Evolutionary conservation across 1,284 basidiomycete species (phyloP), one percentile per base, ranked within the genome.

Genomic region (Malassezia sp.): DNA sequence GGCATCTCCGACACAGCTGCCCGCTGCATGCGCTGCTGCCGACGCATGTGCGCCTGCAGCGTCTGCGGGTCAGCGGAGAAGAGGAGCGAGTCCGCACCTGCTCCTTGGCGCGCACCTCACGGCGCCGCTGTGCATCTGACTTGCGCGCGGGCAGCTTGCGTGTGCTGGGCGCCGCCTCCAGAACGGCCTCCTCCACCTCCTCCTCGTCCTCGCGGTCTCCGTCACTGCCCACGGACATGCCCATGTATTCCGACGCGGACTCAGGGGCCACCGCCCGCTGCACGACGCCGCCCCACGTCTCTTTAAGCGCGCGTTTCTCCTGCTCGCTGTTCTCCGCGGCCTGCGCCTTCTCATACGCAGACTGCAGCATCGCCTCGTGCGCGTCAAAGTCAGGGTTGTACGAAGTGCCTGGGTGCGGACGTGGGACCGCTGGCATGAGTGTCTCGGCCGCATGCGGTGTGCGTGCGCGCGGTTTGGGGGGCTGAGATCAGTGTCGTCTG

Each of bases 371-470:
- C 35, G 79, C 79, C 47, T 81, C 78, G 67, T 95, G 86, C 1
- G 82, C 79, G 8, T 78, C 76, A 12, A 78, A 79, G 0, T 81
- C 79, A 0, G 91, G 91, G 70, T 96, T 96, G 72, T 97, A 96
- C n/a, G 86, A 90, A 5, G 82, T 78, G 15, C 91, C 91, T 22
- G 81, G 80, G 56, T 86, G 85, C 0, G 91, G 91, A 5, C 79
- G 71, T 1, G 77, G 71, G 1, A 90, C 77, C 0, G 85, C 82
- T 4, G 82, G 78, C 0, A 66, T 28, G 7, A 10, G 10, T 21
- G 35, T 35, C 4, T 37, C 48, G 1, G 32, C 5, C 4, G 36
- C 42, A 7, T 9, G 10, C 17, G 48, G 48, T 17, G 34, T n/a
- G n/a, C n/a, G n/a, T n/a, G n/a, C n/a, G n/a, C n/a, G n/a, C n/a